These are phyloP conservation scores for Mortierella sp. DNA, from an alignment of 371 early-diverging fungal species.

Conservation along the genomic window DNA sequence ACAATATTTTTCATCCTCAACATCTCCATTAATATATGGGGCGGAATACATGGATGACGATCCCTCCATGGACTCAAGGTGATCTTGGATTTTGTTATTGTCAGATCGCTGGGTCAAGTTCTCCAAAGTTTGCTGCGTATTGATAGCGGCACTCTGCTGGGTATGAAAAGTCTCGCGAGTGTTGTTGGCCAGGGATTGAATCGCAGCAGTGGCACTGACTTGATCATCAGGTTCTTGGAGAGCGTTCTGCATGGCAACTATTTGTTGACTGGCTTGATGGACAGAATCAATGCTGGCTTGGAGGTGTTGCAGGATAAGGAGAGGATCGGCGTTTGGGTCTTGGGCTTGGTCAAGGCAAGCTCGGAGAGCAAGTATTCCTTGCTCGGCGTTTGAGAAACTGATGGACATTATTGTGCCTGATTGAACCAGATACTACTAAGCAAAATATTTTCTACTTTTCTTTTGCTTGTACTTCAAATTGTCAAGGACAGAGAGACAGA, in stretches of 20 bases:
- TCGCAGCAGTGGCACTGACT: neutral
- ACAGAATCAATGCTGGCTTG: neutral
- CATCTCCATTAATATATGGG: constrained; percentile 6
- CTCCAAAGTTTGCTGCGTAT: constrained; percentile 1
- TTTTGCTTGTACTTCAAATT: too few species aligned
- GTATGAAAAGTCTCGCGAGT: constrained; percentile 5
- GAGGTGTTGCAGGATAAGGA: neutral
- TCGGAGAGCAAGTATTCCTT: neutral
- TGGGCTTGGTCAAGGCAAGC: neutral
- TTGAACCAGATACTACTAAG: too few species aligned
- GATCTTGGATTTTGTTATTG: neutral
- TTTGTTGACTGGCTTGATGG: neutral
- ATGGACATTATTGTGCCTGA: too few species aligned
- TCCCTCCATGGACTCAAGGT: constrained; percentile 18
- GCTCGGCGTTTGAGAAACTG: neutral
- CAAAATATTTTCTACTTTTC: too few species aligned
- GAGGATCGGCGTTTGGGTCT: neutral
- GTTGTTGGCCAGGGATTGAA: constrained; percentile 8
- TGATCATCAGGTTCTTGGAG: neutral
- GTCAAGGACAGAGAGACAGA: too few species aligned
- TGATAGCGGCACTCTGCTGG: neutral
- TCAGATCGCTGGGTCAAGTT: constrained; percentile 1
- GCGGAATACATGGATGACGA: constrained; percentile 2
- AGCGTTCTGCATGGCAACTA: neutral
- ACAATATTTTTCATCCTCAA: neutral